Evolutionary conservation across 2,329 filamentous ascomycete species (phyloP), one percentile per base, ranked within the genome.

Genomic region (Colletotrichum ledebouriae): DNA sequence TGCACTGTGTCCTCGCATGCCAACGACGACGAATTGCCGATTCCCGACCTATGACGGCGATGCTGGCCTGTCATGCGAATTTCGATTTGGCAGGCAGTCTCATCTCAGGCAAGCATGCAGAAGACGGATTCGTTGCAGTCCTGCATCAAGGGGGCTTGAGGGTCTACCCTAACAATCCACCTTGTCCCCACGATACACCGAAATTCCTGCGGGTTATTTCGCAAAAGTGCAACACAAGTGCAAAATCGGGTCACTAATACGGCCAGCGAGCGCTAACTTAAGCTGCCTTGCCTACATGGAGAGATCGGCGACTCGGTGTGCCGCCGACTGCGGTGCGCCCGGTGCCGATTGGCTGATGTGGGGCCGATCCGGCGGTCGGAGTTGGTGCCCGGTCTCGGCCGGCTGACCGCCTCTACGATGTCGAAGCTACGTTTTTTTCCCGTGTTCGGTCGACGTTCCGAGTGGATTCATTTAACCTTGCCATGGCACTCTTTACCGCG

Each of bases 41-140:
- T 39, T 60, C 57, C 29, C 39, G 59, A 47, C 39, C 41, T 41
- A 59, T 47, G 29, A 59, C 56, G n/a, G 29, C 56, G 41, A 15
- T 22, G 39, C 58, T 29, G 49, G 49, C 25, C 49, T 20, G 20
- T 25, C 59, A 56, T 17, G 49, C 39, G 60, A 33, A 33, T n/a
- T 66, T 11, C 49, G 57, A 62, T 66, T 55, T 62, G 49, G 41
- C 63, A 49, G 15, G 61, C 13, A 33, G 58, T 66, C 47, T 62
- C 63, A 66, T 66, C 29, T 29, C 29, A 7, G 29, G 29, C 29
- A 29, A 29, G 9, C 29, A 29, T 29, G 29, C 29, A 1, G 29
- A 29, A 29, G 29, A 29, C 3, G 29, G 9, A 29, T 29, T 7
- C 7, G 7, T 29, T 29, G 6, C 9, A 29, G 29, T 29, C 6